Base-by-base conservation (phyloP, 148 eudicot genomes). In the Arctostaphylos glauca region DNA sequence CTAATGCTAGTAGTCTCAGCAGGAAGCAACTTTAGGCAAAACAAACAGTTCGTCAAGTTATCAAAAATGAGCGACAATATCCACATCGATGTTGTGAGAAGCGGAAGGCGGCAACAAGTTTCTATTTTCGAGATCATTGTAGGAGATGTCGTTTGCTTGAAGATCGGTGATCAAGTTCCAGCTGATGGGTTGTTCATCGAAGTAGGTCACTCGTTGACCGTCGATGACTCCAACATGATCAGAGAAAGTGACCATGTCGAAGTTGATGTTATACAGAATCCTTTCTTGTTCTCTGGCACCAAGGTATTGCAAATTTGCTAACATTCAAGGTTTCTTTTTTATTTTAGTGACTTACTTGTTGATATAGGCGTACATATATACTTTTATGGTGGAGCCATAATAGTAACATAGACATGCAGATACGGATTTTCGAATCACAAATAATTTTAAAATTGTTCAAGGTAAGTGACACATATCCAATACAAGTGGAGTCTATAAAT, bases 161-260 rank as follows among this genome's bases (percentile, higher is more conserved):
- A 78, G 67, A 78, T 31, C 38, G 38, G 38, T 31, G 38, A 31
- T 31, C 38, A 31, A 31, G 38, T 31, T 31, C 38, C 38, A 0
- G 80, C 68, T 7, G 80, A 78, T 10, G 80, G 80, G 5, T 78
- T 78, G 68, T 55, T 78, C 31, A 6, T 76, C 4, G 38, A 31
- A 31, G 59, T 50, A 3, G 58, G 78, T 2, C 59, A 76, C 31
- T 52, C 78, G 1, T 79, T 59, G 14, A n/a, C 31, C 3, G 64
- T 77, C 6, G 80, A 77, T 8, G 80, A 77, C 18, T 77, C 80
- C 5, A 77, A 64, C 80, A 77, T 77, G 80, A 77, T 64, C 0
- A 64, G 80, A 14, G 64, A 77, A 38, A 77, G 80, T 15, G 80
- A 77, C 3, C 80, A 13, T 3, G 80, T 77, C 6, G 66, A 77